Evolutionary conservation across 805 yeast species (phyloP).

Genomic region (Saturnispora kantuleensis): DNA sequence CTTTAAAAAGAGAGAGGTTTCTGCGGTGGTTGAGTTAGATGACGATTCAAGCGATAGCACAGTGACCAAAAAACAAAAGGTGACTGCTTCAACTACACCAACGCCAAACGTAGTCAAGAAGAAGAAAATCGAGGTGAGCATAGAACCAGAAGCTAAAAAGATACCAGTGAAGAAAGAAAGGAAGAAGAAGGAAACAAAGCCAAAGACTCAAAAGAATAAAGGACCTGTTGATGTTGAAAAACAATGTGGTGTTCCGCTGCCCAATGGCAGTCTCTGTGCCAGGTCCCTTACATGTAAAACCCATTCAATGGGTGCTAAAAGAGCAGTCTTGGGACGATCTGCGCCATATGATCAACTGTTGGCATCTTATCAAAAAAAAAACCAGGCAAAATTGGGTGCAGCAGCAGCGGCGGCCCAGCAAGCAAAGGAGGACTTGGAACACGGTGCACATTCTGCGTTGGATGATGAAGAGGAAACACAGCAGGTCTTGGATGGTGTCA

Average conservation of each 20-base stretch:
- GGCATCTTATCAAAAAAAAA: slow-evolving; percentile 83
- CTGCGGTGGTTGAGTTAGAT: background rate
- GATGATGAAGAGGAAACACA: slow-evolving; percentile 92
- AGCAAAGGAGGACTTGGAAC: slow-evolving; percentile 55
- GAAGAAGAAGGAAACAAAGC: slow-evolving; percentile 23
- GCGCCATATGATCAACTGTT: slow-evolving; percentile 84
- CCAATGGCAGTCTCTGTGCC: slow-evolving; percentile 94
- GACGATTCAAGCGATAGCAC: background rate
- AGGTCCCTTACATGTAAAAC: slow-evolving; percentile 94
- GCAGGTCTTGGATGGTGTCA: slow-evolving; percentile 81
- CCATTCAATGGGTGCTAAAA: slow-evolving; percentile 96
- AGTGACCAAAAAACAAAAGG: too few relatives aligned
- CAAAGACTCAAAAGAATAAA: slow-evolving; percentile 46
- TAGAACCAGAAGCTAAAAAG: slow-evolving; percentile 11
- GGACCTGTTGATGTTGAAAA: slow-evolving; percentile 85
- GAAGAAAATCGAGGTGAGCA: too few relatives aligned
- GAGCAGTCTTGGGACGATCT: slow-evolving; percentile 89
- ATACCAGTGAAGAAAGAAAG: slow-evolving; percentile 8
- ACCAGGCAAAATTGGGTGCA: slow-evolving; percentile 83
- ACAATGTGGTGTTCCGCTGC: slow-evolving; percentile 93
- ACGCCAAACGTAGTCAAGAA: slow-evolving; percentile 17
- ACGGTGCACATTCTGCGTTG: slow-evolving; percentile 37
- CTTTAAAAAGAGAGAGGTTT: background rate
- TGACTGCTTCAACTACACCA: slow-evolving; percentile 13
- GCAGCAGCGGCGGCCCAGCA: slow-evolving; percentile 73